Evolutionary conservation across 768 basidiomycete species (phyloP), one percentile per base, ranked within the genome.

Genomic region (Podaxis sp.): DNA sequence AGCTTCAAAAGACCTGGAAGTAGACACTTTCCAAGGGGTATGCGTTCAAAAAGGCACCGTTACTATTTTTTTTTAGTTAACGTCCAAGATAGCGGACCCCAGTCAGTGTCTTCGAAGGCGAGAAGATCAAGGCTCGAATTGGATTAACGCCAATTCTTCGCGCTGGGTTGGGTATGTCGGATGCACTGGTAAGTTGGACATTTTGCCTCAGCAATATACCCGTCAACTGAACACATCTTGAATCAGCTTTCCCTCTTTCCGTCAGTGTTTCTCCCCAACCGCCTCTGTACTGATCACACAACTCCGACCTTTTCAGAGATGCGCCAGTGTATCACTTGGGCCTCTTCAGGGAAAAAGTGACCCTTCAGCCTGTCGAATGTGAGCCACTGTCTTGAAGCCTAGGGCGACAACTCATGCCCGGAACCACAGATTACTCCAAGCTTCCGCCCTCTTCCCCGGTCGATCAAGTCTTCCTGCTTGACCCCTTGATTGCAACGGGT

Each of bases 401-500:
- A 9, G 47, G 42, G 23, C 60, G 5, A 46, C 27, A 11, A 40
- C 46, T 18, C 52, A 40, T 36, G 51, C 50, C 42, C 44, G 50
- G 9, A 35, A 48, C 2, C 36, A 1, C 59, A 95, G 93, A 96
- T 71, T 93, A 94, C 73, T 95, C 93, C 55, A 95, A 95, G 75
- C 80, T 96, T 37, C 95, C 94, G 11, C 75, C 85, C 38, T 75
- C 77, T 7, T 85, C 89, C 3, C 85, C 88, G 0, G 83, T 95
- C 13, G 95, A 98, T 68, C 73, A 83, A 42, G 87, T 94, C n/a
- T 93, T 87, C 74, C 77, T 98, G 23, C 79, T 98, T 32, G 96
- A 98, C 66, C 96, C 96, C 16, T 75, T 98, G 35, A 88, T 98
- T 67, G 96, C 96, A 0, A 98, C 96, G 2, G 96, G 95, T 55